Conservation (phyloP, 768 basidiomycete species). For the Gymnopilus dilepis region DNA sequence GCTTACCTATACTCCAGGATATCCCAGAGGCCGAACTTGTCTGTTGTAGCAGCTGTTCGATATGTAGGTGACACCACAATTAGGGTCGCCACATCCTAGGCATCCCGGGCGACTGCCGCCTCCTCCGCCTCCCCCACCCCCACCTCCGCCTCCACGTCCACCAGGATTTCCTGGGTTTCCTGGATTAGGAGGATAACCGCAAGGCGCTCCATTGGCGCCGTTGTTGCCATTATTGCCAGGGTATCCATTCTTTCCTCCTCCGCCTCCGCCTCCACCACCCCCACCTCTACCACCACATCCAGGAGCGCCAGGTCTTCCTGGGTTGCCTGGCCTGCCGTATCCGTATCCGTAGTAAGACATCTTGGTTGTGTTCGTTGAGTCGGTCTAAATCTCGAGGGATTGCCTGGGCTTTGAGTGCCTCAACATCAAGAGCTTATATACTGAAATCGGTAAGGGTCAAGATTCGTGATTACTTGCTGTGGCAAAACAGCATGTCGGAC, state of each 20-base stretch:
- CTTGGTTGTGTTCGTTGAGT: too few species aligned
- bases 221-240: neutral
- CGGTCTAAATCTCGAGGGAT: too few species aligned
- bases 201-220: neutral
- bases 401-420: too few species aligned
- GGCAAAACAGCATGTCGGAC: too few species aligned
- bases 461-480: too few species aligned
- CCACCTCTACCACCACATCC: neutral
- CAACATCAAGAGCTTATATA: too few species aligned
- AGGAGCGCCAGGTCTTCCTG: neutral
- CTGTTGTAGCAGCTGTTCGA: constrained; percentile 3
- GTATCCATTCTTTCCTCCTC: neutral
- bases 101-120: neutral
- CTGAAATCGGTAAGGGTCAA: too few species aligned
- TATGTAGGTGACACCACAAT: constrained; percentile 1
- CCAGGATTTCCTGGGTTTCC: neutral
- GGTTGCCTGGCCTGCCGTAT: neutral
- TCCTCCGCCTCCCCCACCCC: constrained; percentile 4
- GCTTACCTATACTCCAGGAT: neutral
- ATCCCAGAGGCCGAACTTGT: neutral
- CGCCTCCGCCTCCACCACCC: neutral
- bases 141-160: neutral
- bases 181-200: neutral
- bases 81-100: neutral
- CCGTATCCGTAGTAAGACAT: too few species aligned